phyloP scores from a whole-genome alignment of 768 basidiomycete species.

The Russula olivacea region DNA sequence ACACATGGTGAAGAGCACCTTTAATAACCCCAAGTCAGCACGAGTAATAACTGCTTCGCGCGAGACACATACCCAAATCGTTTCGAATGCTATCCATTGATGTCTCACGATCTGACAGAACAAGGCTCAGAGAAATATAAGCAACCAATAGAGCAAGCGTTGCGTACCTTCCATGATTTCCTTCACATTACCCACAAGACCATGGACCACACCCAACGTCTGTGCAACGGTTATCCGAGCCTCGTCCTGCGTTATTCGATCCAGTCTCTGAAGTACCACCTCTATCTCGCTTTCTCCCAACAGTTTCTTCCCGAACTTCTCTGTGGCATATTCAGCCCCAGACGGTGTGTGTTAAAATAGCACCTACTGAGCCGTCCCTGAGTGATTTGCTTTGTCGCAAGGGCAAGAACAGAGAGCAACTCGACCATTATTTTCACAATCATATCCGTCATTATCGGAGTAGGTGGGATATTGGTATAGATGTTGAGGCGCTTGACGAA shows the following conservation, averaged over 20 bases:
- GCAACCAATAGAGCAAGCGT: not conserved
- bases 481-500: conserved; percentile 6
- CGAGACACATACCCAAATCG: not conserved
- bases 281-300: conserved; percentile 7
- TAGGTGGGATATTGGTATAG: not conserved
- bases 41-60: not conserved
- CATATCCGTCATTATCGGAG: not conserved
- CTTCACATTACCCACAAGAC: not conserved
- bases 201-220: not conserved
- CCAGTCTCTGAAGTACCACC: not conserved
- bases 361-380: conserved; percentile 8
- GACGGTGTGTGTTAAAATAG: too few species aligned
- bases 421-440: conserved; percentile 2
- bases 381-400: conserved; percentile 10
- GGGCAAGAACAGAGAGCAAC: conserved; percentile 6
- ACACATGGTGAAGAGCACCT: not conserved
- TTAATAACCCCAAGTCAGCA: not conserved
- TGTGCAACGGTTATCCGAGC: not conserved
- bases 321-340: not conserved
- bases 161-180: not conserved
- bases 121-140: not conserved
- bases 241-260: conserved; percentile 8
- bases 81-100: not conserved
- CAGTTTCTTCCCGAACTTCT: conserved; percentile 9
- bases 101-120: not conserved